Conservation (phyloP, 805 yeast genomes). For the Ogataea haglerorum region DNA sequence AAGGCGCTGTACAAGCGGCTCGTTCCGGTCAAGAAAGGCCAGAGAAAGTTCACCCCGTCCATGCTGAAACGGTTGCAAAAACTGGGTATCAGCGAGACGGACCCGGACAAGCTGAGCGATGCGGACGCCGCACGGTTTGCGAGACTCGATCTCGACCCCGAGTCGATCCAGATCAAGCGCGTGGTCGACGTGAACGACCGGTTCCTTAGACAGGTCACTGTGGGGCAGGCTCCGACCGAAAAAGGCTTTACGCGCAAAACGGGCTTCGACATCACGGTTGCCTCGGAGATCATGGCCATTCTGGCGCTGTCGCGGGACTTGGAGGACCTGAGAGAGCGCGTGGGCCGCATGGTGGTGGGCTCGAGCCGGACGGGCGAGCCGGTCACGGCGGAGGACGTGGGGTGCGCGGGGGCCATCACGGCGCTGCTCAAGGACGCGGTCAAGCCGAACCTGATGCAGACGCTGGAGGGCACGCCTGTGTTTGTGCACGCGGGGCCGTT, state of each 20-base stretch:
- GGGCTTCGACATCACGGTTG: constrained; percentile 83
- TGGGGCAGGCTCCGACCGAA: constrained; percentile 81
- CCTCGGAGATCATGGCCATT: constrained; percentile 84
- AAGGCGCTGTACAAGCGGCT: constrained; percentile 70
- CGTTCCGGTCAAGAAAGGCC: constrained; percentile 73
- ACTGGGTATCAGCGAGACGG: constrained; percentile 63
- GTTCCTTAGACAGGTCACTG: constrained; percentile 71
- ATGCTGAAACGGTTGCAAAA: constrained; percentile 66
- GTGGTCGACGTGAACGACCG: constrained; percentile 85
- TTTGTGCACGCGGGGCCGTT: constrained; percentile 88
- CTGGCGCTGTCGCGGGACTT: constrained; percentile 70
- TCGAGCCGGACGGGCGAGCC: constrained; percentile 67
- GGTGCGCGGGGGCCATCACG: constrained; percentile 83
- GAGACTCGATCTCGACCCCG: constrained; percentile 73
- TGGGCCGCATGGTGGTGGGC: constrained; percentile 75
- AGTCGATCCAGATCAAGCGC: constrained; percentile 75
- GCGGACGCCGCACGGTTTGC: constrained; percentile 67
- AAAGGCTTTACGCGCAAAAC: constrained; percentile 68
- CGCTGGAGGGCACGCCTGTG: constrained; percentile 85
- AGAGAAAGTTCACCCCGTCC: constrained; percentile 60
- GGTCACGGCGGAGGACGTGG: constrained; percentile 77
- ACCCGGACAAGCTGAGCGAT: constrained; percentile 68
- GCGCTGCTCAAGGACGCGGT: constrained; percentile 79
- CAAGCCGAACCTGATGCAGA: constrained; percentile 84
- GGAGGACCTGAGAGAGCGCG: constrained; percentile 68